Evolutionary conservation across 345 rosid genomes (phyloP).

Genomic region (Lumnitzera littorea): DNA sequence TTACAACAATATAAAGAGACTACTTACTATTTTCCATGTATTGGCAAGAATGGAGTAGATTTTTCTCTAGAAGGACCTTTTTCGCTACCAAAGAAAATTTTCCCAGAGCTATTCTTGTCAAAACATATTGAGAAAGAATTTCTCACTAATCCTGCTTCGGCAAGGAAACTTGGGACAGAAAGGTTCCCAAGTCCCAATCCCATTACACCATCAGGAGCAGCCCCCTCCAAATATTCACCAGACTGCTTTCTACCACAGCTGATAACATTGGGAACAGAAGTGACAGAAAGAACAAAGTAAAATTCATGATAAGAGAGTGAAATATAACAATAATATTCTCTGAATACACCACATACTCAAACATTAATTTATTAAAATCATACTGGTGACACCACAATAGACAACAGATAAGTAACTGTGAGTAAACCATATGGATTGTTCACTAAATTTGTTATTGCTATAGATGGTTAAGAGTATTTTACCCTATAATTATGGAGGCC

Average conservation of each 20-base stretch:
- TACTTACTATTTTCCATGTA: constrained; percentile 41
- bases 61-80: constrained; percentile 47
- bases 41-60: constrained; percentile 48
- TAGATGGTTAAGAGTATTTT: constrained; percentile 7
- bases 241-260: constrained; percentile 85
- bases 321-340: constrained; percentile 1
- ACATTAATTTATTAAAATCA: no score
- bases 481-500: constrained; percentile 66
- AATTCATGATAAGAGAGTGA: neutral
- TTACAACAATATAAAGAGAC: no score
- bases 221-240: constrained; percentile 55
- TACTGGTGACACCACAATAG: no score
- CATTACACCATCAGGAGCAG: constrained; percentile 77
- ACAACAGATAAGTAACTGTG: no score
- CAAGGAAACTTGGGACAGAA: constrained; percentile 68
- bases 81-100: constrained; percentile 59
- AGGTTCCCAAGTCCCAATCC: constrained; percentile 63
- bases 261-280: constrained; percentile 9
- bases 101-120: constrained; percentile 59
- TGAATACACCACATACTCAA: no score
- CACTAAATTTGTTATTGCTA: no score
- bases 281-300: neutral
- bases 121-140: constrained; percentile 76
- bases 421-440: no score
- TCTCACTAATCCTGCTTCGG: constrained; percentile 51